Conservation (phyloP, 352 stramenopile genomes). For the Achlya hypogyna region DNA sequence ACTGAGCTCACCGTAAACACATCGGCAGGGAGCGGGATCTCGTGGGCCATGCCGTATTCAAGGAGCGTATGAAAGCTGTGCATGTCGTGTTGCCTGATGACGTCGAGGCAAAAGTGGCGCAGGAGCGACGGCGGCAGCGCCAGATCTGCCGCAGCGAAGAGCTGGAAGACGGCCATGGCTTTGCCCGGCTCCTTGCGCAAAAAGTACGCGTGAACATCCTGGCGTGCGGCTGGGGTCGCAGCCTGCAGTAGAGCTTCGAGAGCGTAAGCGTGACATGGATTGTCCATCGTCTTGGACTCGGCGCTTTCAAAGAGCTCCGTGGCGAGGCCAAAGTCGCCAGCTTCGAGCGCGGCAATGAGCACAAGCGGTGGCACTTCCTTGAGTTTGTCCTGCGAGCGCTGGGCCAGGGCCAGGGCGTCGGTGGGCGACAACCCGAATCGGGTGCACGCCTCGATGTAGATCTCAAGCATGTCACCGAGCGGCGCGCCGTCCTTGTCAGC, state of each 20-base stretch:
- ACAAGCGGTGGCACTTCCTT: not conserved
- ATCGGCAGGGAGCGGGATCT: not conserved
- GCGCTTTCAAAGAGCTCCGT: not conserved
- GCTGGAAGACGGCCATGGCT: not conserved
- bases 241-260: not conserved
- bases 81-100: slow-evolving; percentile 1
- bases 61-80: not conserved
- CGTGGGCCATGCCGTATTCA: not conserved
- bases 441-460: not conserved
- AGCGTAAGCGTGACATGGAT: not conserved
- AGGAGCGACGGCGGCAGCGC: not conserved
- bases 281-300: not conserved
- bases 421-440: not conserved
- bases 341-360: not conserved
- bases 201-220: not conserved
- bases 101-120: slow-evolving; percentile 2
- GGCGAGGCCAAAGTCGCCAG: not conserved
- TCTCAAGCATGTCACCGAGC: not conserved
- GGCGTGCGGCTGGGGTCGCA: not conserved
- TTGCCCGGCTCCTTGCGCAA: not conserved
- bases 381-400: not conserved
- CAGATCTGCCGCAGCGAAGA: not conserved
- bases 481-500: not conserved
- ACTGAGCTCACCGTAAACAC: slow-evolving; percentile 9
- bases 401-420: not conserved